Conservation (phyloP, 805 yeast species). For the Candida yuanshanica region DNA sequence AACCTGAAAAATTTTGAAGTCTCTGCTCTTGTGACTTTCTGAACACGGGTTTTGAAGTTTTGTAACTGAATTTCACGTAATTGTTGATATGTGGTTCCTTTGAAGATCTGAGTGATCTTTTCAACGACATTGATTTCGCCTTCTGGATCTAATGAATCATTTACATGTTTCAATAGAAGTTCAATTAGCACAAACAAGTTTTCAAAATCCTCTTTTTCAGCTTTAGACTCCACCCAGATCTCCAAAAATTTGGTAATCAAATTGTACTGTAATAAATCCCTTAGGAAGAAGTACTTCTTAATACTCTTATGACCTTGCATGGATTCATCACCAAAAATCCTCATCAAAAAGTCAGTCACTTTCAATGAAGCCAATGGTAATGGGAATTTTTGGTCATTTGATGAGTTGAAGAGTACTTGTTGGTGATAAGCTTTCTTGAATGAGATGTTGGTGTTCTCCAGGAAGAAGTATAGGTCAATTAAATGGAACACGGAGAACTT, state of each 20-base stretch:
- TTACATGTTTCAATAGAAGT: constrained; percentile 27
- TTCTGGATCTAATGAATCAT: constrained; percentile 20
- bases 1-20: constrained; percentile 43
- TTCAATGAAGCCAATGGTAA: constrained; percentile 27
- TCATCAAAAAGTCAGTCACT: constrained; percentile 21
- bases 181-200: constrained; percentile 42
- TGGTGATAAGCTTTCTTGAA: constrained; percentile 61
- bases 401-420: constrained; percentile 56
- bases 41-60: constrained; percentile 32
- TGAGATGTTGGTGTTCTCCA: constrained; percentile 50
- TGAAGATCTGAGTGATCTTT: constrained; percentile 39
- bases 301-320: constrained; percentile 31
- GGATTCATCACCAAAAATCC: constrained; percentile 16
- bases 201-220: constrained; percentile 46
- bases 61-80: constrained; percentile 52
- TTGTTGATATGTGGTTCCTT: constrained; percentile 37
- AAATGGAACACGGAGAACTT: constrained; percentile 46
- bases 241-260: constrained; percentile 53
- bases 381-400: constrained; percentile 43
- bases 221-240: constrained; percentile 61
- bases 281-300: constrained; percentile 36
- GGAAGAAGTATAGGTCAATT: constrained; percentile 48
- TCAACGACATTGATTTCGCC: constrained; percentile 29
- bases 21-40: constrained; percentile 38
- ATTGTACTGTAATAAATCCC: constrained; percentile 50